Evolutionary conservation across 371 early-diverging fungal species (phyloP).

Genomic region (Nematocida ausubeli): DNA sequence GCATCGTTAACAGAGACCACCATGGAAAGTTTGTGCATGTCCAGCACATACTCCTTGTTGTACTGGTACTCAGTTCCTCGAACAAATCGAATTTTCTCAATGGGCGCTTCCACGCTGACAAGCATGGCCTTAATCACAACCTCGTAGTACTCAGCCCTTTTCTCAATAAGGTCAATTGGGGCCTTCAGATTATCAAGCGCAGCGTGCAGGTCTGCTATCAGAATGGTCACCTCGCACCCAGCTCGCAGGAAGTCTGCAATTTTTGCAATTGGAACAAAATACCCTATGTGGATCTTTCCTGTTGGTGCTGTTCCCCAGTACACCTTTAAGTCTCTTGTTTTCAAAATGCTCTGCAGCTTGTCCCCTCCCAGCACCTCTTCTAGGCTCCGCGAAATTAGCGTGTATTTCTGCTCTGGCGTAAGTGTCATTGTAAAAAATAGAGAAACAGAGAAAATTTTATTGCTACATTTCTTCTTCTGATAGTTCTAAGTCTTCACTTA

Average conservation of each 20-base stretch:
- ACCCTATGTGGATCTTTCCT: constrained; percentile 93
- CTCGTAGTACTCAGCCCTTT: constrained; percentile 88
- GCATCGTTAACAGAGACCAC: constrained; percentile 87
- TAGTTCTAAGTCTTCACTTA: constrained; percentile 27
- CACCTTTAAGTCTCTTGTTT: constrained; percentile 80
- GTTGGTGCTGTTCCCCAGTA: constrained; percentile 99
- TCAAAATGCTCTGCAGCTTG: constrained; percentile 77
- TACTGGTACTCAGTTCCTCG: constrained; percentile 83
- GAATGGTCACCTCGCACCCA: constrained; percentile 83
- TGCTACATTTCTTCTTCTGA: constrained; percentile 22
- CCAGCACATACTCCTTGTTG: constrained; percentile 80
- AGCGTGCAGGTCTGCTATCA: constrained; percentile 95
- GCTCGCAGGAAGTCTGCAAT: constrained; percentile 91
- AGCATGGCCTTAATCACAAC: constrained; percentile 83
- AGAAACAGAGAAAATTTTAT: constrained; percentile 19
- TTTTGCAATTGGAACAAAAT: constrained; percentile 94
- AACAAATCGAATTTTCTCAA: constrained; percentile 74
- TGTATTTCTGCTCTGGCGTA: constrained; percentile 71
- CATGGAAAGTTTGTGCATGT: constrained; percentile 82
- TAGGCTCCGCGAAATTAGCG: constrained; percentile 84
- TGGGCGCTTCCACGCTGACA: constrained; percentile 78
- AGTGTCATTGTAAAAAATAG: constrained; percentile 21
- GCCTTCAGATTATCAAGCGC: constrained; percentile 98
- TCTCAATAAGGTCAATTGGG: constrained; percentile 80
- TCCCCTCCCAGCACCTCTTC: constrained; percentile 90